Conservation (phyloP, 495 filamentous ascomycete species). For the Aspergillus conjunctus region DNA sequence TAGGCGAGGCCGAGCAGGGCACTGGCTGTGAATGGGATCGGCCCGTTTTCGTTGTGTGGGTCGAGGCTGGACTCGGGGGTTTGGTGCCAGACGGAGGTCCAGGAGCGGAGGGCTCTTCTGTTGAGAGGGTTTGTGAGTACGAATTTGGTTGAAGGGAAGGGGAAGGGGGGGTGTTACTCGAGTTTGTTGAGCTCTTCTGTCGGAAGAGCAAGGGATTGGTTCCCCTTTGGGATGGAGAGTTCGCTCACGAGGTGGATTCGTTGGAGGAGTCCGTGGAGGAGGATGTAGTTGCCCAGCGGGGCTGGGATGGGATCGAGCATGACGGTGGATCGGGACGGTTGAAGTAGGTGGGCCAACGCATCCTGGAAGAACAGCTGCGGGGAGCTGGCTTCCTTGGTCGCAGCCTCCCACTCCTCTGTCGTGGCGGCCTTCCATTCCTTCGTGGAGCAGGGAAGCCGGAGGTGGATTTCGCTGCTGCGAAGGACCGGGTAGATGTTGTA, state of each 20-base stretch:
- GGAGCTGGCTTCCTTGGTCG: slow-evolving; percentile 34
- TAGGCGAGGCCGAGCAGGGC: slow-evolving; percentile 45
- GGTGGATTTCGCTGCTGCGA: slow-evolving; percentile 43
- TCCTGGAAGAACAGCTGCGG: slow-evolving; percentile 45
- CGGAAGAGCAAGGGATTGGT: slow-evolving; percentile 34
- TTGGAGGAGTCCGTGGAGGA: slow-evolving; percentile 44
- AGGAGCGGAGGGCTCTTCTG: slow-evolving; percentile 42
- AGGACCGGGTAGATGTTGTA: slow-evolving; percentile 45
- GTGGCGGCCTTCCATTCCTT: slow-evolving; percentile 41
- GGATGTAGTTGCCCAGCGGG: slow-evolving; percentile 44
- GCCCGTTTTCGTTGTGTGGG: slow-evolving; percentile 44
- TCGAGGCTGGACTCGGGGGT: slow-evolving; percentile 46
- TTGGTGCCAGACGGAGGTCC: slow-evolving; percentile 48
- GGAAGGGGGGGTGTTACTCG: slow-evolving; percentile 1
- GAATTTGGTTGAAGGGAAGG: neutral
- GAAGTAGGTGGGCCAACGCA: slow-evolving; percentile 40
- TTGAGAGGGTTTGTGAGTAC: neutral
- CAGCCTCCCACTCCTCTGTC: slow-evolving; percentile 37
- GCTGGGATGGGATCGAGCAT: slow-evolving; percentile 39
- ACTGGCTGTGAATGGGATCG: slow-evolving; percentile 45
- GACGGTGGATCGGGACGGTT: slow-evolving; percentile 35
- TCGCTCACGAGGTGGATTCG: slow-evolving; percentile 45
- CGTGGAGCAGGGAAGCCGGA: slow-evolving; percentile 44
- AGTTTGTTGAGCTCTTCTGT: slow-evolving; percentile 24
- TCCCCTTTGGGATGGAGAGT: slow-evolving; percentile 32